phyloP scores from a whole-genome alignment of 306 rosid species.

The Quercus robur region DNA sequence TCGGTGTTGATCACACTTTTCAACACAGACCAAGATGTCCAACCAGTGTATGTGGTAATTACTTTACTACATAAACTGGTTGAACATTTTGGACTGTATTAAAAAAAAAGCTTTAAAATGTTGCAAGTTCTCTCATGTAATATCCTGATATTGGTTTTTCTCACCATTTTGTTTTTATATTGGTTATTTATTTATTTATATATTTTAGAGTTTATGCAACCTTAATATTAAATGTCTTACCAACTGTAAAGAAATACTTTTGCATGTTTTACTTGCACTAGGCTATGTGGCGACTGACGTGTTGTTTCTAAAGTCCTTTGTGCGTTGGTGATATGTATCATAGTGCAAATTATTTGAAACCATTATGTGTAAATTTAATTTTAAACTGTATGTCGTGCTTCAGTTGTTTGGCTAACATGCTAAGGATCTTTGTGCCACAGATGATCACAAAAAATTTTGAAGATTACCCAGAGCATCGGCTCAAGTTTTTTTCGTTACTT shows the following conservation, averaged over 20 bases:
- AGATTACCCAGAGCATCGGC: slow-evolving; percentile 98
- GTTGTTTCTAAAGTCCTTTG: not conserved
- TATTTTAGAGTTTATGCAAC: not conserved
- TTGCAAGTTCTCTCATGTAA: not conserved
- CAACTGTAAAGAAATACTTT: not conserved
- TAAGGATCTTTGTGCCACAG: slow-evolving; percentile 28
- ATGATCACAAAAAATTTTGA: slow-evolving; percentile 95
- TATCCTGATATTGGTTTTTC: not conserved
- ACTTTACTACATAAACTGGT: too few relatives aligned
- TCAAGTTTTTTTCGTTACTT: slow-evolving; percentile 91
- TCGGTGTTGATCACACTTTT: not conserved
- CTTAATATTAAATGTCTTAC: not conserved
- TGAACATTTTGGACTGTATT: too few relatives aligned
- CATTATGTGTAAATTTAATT: too few relatives aligned
- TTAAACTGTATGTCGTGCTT: not conserved
- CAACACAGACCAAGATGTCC: not conserved
- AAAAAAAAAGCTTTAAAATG: not conserved
- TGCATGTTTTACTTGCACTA: not conserved
- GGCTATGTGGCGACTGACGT: not conserved
- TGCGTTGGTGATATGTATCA: too few relatives aligned
- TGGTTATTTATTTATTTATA: not conserved
- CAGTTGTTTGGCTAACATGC: slow-evolving; percentile 8
- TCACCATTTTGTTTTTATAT: not conserved
- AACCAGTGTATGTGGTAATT: not conserved
- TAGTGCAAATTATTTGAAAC: too few relatives aligned